Evolutionary conservation across 1,284 basidiomycete species (phyloP).

Genomic region (Cryptococcus floricola): DNA sequence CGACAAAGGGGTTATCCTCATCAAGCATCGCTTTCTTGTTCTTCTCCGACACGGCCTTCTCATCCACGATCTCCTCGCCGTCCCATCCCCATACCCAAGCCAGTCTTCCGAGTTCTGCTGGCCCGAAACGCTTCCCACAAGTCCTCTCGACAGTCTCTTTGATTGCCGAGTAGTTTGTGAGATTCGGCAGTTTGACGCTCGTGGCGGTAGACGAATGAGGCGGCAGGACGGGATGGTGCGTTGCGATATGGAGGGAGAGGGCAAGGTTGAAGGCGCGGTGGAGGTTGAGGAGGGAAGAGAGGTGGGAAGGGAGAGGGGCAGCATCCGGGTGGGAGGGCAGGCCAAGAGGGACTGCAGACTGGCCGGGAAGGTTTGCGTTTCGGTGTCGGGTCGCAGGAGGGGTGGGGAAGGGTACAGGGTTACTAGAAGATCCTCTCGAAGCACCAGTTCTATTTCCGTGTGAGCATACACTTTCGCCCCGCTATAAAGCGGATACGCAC

Average conservation of each 20-base stretch:
- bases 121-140: constrained; percentile 39
- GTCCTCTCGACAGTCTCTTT: constrained; percentile 45
- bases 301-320: constrained; percentile 36
- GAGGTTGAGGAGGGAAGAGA: constrained; percentile 41
- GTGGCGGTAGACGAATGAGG: constrained; percentile 34
- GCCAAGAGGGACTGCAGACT: constrained; percentile 4
- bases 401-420: constrained; percentile 38
- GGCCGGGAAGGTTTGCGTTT: constrained; percentile 6
- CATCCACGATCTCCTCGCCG: constrained; percentile 27
- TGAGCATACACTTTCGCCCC: constrained; percentile 1
- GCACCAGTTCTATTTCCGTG: constrained; percentile 3
- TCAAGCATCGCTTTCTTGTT: constrained; percentile 19
- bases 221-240: constrained; percentile 47
- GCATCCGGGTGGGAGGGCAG: constrained; percentile 1
- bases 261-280: constrained; percentile 48
- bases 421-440: constrained; percentile 23
- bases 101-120: constrained; percentile 42
- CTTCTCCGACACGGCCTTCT: constrained; percentile 17
- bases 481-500: not conserved
- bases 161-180: constrained; percentile 44
- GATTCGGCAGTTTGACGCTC: constrained; percentile 35
- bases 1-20: constrained; percentile 36
- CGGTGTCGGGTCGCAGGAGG: constrained; percentile 30
- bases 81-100: constrained; percentile 50
- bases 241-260: constrained; percentile 46